Evolutionary conservation across 2,329 filamentous ascomycete species (phyloP).

Genomic region (Polychaeton citri): DNA sequence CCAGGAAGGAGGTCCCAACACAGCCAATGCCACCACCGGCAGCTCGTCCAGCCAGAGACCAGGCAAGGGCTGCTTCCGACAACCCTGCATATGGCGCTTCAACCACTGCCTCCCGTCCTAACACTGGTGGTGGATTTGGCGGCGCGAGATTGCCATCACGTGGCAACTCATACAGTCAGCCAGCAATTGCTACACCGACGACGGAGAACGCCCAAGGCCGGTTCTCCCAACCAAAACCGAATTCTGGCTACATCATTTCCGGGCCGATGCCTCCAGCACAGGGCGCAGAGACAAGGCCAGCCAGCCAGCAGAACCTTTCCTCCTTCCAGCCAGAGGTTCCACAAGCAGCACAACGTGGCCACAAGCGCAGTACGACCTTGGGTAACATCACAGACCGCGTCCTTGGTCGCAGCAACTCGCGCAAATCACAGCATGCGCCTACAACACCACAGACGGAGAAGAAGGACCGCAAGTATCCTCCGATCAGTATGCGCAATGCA

Average conservation of each 20-base stretch:
- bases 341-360: conserved; percentile 23
- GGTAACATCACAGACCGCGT: conserved; percentile 61
- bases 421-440: conserved; percentile 16
- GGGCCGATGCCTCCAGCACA: conserved; percentile 43
- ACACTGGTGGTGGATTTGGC: conserved; percentile 66
- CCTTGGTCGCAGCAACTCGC: conserved; percentile 52
- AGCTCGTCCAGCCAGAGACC: conserved; percentile 25
- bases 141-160: conserved; percentile 54
- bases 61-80: conserved; percentile 40
- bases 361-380: conserved; percentile 53
- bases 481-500: conserved; percentile 74
- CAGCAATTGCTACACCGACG: conserved; percentile 72
- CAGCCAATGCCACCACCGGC: conserved; percentile 22
- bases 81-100: conserved; percentile 27
- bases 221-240: conserved; percentile 62
- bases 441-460: conserved; percentile 45
- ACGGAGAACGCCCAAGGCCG: conserved; percentile 80
- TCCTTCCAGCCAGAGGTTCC: conserved; percentile 37
- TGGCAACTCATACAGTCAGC: conserved; percentile 71
- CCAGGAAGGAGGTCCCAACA: conserved; percentile 11
- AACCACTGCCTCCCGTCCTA: conserved; percentile 46
- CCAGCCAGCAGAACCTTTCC: conserved; percentile 37
- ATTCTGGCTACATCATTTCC: conserved; percentile 57
- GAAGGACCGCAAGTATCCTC: conserved; percentile 64
- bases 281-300: conserved; percentile 42